Percentiles rank a stretch among this genome's conserved stretches.
Conservation (phyloP, 2,329 filamentous ascomycete species). For the Ascochyta rabiei region DNA sequence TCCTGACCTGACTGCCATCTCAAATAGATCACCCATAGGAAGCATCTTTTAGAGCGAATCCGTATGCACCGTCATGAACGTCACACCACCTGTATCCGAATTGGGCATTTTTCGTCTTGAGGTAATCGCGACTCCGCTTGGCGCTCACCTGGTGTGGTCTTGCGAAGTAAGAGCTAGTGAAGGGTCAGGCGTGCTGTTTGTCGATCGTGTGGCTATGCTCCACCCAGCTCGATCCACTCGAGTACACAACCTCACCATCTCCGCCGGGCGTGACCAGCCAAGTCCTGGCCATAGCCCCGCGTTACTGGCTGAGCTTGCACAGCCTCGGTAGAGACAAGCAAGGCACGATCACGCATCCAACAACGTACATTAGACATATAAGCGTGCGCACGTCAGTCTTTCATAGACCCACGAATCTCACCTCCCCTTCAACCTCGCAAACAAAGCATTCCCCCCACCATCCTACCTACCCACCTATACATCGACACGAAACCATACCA, state of each 20-base stretch:
- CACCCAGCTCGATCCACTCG: background rate
- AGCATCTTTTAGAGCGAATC: background rate
- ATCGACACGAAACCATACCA: too few relatives aligned
- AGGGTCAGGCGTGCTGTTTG: background rate
- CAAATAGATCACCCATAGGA: background rate
- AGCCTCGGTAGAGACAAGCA: background rate
- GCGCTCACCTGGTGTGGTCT: background rate
- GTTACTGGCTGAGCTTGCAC: background rate
- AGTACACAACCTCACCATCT: background rate
- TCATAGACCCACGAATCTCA: background rate
- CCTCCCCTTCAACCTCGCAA: background rate
- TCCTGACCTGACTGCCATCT: background rate
- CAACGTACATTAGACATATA: background rate
- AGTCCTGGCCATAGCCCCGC: background rate
- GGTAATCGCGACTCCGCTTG: background rate
- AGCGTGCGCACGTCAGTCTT: background rate
- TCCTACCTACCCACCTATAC: too few relatives aligned
- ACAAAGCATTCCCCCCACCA: background rate
- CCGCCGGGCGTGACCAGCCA: background rate
- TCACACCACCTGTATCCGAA: background rate
- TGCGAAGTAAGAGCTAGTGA: background rate
- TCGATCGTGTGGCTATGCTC: constrained; percentile 11
- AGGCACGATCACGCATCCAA: background rate
- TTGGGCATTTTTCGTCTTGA: background rate
- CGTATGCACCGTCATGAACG: background rate